A percentile compares a stretch with the other conserved stretches of the same genome.
Evolutionary conservation across 2,329 filamentous ascomycete genomes (phyloP).

Genomic region (Penicillium janthinellum): DNA sequence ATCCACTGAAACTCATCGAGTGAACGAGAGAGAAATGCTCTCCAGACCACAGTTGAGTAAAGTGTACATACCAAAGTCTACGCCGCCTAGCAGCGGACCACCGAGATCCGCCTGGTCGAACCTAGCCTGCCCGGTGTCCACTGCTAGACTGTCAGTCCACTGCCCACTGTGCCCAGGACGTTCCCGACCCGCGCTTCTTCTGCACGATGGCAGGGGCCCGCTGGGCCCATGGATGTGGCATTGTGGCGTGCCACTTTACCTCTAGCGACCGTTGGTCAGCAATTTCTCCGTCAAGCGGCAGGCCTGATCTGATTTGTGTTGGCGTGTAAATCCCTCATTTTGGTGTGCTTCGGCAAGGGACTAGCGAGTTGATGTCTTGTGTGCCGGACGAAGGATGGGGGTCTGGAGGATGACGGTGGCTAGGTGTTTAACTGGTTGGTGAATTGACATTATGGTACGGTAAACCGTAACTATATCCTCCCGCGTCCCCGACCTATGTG

Average conservation of each 20-base stretch:
- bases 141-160: too few relatives aligned
- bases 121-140: background rate
- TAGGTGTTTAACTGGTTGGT: too few relatives aligned
- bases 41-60: too few relatives aligned
- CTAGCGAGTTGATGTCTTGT: background rate
- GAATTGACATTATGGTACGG: too few relatives aligned
- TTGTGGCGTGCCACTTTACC: slow-evolving; percentile 6
- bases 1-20: background rate
- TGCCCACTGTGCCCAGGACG: background rate
- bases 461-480: too few relatives aligned
- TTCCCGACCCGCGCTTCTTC: slow-evolving; percentile 1
- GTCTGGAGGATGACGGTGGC: too few relatives aligned
- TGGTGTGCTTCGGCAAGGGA: background rate
- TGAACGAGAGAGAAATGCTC: too few relatives aligned
- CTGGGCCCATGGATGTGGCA: slow-evolving; percentile 3
- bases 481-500: too few relatives aligned
- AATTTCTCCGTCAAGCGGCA: background rate
- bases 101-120: background rate
- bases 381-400: background rate
- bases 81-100: background rate
- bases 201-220: slow-evolving; percentile 1
- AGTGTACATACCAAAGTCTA: background rate
- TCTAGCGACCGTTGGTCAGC: slow-evolving; percentile 4
- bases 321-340: slow-evolving; percentile 4
- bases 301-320: background rate